Conservation (phyloP, 2,329 filamentous ascomycete species). For the Diaporthe citrichinensis region DNA sequence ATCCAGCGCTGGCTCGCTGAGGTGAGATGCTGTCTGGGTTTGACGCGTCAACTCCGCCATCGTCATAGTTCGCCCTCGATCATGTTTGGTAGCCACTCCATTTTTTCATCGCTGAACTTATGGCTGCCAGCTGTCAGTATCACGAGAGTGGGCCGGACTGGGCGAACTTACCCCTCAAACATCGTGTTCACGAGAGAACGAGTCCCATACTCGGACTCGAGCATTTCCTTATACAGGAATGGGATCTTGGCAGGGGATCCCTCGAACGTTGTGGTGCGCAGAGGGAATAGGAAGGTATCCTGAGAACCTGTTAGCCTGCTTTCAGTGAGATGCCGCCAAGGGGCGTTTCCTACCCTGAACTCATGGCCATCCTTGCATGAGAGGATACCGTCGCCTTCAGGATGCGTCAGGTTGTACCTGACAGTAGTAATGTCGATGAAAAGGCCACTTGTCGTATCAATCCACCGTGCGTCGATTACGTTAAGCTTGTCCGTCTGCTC, state of each 20-base stretch:
- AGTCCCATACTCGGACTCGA: slow-evolving; percentile 70
- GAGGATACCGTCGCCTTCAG: slow-evolving; percentile 60
- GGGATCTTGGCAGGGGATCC: slow-evolving; percentile 77
- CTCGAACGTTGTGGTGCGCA: slow-evolving; percentile 79
- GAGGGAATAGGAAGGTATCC: slow-evolving; percentile 75
- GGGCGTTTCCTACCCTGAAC: slow-evolving; percentile 55
- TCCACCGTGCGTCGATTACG: slow-evolving; percentile 64
- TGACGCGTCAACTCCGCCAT: background rate
- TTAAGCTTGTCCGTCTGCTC: slow-evolving; percentile 57
- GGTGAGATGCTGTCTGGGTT: background rate
- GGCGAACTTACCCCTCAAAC: slow-evolving; percentile 64
- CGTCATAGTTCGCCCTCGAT: slow-evolving; percentile 5
- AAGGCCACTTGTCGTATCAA: slow-evolving; percentile 61
- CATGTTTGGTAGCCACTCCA: slow-evolving; percentile 50
- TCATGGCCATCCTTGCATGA: slow-evolving; percentile 67
- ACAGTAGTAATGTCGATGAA: slow-evolving; percentile 67
- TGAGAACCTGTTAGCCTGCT: slow-evolving; percentile 45
- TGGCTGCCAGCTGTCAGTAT: slow-evolving; percentile 52
- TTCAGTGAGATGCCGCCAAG: background rate
- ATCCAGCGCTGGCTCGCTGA: background rate
- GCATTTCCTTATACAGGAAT: slow-evolving; percentile 70
- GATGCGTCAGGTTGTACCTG: slow-evolving; percentile 62
- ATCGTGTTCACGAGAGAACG: slow-evolving; percentile 65
- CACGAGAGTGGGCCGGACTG: background rate
- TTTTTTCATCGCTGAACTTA: slow-evolving; percentile 55